Evolutionary conservation across 768 basidiomycete genomes (phyloP).

Genomic region (Suillus occidentalis): DNA sequence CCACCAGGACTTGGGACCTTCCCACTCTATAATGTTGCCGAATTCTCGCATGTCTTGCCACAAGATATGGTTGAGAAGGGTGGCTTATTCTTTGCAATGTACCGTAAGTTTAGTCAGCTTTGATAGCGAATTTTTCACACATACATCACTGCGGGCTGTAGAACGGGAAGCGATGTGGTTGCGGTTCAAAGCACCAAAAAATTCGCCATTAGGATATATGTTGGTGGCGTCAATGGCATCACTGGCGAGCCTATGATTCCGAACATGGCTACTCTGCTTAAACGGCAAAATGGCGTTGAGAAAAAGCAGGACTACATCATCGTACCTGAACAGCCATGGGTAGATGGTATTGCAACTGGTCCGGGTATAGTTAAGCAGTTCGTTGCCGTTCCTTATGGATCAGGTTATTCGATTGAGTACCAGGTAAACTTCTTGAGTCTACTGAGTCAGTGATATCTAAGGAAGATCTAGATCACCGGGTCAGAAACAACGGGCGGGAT

Average conservation of each 20-base stretch:
- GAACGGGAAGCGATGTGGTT: conserved; percentile 33
- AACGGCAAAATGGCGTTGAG: background rate
- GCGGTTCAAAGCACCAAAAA: conserved; percentile 13
- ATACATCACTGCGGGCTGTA: conserved; percentile 24
- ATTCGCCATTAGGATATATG: conserved; percentile 28
- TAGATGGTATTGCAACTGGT: conserved; percentile 25
- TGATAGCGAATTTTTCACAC: background rate
- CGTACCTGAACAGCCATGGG: background rate
- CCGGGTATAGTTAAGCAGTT: conserved; percentile 16
- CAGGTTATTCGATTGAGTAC: conserved; percentile 24
- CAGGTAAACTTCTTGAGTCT: conserved; percentile 9
- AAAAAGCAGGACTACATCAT: conserved; percentile 28
- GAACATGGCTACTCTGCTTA: background rate
- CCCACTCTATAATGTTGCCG: conserved; percentile 18
- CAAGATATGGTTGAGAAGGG: conserved; percentile 20
- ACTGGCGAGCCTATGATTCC: conserved; percentile 18
- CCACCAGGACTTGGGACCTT: background rate
- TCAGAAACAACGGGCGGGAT: conserved; percentile 13
- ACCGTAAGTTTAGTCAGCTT: conserved; percentile 3
- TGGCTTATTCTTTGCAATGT: conserved; percentile 25
- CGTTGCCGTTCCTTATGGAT: conserved; percentile 26
- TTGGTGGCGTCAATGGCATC: conserved; percentile 31
- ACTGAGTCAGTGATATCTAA: background rate
- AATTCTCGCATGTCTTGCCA: conserved; percentile 18
- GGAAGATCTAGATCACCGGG: background rate